Evolutionary conservation across 176 grass and related monocot genomes (phyloP), one percentile per base, ranked within the genome.

Genomic region (Lolium multiflorum): DNA sequence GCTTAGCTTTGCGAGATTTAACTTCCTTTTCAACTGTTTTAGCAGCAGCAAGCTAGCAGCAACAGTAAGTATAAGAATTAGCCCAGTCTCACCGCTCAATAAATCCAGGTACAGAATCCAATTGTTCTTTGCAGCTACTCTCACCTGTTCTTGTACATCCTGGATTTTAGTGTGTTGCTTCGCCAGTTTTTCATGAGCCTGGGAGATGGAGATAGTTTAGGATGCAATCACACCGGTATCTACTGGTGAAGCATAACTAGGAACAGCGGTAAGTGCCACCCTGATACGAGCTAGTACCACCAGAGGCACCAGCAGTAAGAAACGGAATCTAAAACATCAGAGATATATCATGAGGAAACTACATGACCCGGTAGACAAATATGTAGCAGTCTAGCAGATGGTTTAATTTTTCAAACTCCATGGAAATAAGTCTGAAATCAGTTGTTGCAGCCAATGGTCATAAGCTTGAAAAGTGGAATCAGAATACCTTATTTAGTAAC

Each of bases 1-100:
- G 82, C 81, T 96, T 94, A 70, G 79, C 78, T 81, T 89, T 98
- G 16, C 79, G 70, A 76, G 88, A 76, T 84, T 98, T 98, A 15
- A 92, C 84, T 79, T 94, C 91, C 87, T 94, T 98, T 87, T 98
- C 96, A 46, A 89, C n/a, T 69, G 75, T 67, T 94, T 92, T 98
- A 74, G 87, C 81, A 67, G 92, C 83, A 76, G 81, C 59, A 51
- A 90, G 80, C 96, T 98, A 86, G 26, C 57, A 84, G 58, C 16
- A 50, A 87, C 2, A 71, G 85, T 25, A 81, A 47, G 54, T 13
- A 64, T n/a, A 77, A 72, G 62, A 70, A 11, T 91, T 59, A 75
- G 3, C 71, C 35, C 21, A 54, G 22, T 38, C 11, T 48, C 44
- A 83, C 74, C 20, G 12, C 65, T 83, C 71, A 26, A 83, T 6